A percentile compares a stretch with the other conserved stretches of the same genome.
Conservation (phyloP, 768 basidiomycete genomes). For the Tylopilus balloui region DNA sequence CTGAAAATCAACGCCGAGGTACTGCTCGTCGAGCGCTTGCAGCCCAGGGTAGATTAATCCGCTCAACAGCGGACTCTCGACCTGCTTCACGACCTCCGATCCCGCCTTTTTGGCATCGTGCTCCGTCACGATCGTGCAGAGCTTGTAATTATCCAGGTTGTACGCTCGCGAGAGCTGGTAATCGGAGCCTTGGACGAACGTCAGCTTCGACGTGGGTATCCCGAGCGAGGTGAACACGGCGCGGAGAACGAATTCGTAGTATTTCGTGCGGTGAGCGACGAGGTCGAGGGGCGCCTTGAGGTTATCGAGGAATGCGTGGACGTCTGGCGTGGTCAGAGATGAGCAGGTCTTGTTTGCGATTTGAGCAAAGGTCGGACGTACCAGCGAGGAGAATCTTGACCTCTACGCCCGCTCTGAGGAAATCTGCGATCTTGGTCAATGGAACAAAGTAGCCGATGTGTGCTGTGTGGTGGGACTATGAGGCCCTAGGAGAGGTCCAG, state of each 20-base stretch:
- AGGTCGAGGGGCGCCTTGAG: conserved; percentile 93
- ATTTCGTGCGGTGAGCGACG: conserved; percentile 80
- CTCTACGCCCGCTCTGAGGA: conserved; percentile 87
- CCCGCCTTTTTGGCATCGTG: conserved; percentile 98
- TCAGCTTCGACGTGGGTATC: conserved; percentile 80
- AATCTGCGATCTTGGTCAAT: conserved; percentile 93
- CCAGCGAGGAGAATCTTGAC: conserved; percentile 82
- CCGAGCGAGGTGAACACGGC: conserved; percentile 86
- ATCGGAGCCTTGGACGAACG: conserved; percentile 84
- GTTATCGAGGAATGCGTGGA: conserved; percentile 97
- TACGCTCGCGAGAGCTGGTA: conserved; percentile 92
- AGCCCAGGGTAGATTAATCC: conserved; percentile 94
- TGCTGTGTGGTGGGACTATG: conserved; percentile 43
- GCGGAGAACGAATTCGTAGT: conserved; percentile 80
- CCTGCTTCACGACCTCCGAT: conserved; percentile 98
- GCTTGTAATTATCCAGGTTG: conserved; percentile 90
- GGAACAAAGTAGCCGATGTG: conserved; percentile 98
- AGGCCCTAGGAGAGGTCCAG: not conserved
- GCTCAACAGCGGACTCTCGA: conserved; percentile 85
- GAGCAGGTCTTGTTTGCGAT: not conserved
- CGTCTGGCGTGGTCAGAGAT: conserved; percentile 44
- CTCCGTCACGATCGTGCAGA: conserved; percentile 88
- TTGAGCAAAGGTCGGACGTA: conserved; percentile 20
- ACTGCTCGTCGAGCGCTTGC: conserved; percentile 96
- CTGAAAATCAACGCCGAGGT: conserved; percentile 93